Evolutionary conservation across 139 green algal species (phyloP).

Genomic region (Micractinium sp.): DNA sequence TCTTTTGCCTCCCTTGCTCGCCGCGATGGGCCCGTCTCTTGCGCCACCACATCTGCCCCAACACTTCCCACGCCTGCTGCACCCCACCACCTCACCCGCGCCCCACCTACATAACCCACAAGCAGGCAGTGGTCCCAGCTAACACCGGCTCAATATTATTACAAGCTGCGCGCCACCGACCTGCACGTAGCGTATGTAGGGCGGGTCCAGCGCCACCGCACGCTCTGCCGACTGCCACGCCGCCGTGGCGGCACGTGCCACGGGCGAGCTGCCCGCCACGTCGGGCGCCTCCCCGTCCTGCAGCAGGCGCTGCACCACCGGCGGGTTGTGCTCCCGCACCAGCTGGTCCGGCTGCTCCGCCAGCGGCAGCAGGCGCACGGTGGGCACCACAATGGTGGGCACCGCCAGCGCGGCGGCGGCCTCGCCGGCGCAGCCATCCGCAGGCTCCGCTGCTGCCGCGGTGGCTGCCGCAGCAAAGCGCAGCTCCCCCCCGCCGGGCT

Average conservation of each 20-base stretch:
- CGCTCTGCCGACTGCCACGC: constrained; percentile 21
- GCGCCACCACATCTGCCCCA: too few species aligned
- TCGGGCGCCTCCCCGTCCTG: background rate
- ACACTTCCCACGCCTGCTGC: too few species aligned
- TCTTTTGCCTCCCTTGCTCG: too few species aligned
- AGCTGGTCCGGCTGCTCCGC: constrained; percentile 31
- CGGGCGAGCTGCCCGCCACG: background rate
- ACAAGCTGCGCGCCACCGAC: too few species aligned
- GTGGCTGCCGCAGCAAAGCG: background rate
- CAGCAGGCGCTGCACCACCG: constrained; percentile 31
- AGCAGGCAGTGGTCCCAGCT: too few species aligned
- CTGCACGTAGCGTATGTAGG: constrained; percentile 51
- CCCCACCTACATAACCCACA: background rate
- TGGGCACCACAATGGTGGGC: constrained; percentile 37
- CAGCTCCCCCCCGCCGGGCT: background rate
- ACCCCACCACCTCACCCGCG: background rate
- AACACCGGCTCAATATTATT: too few species aligned
- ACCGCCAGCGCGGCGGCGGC: background rate
- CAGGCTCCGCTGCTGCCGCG: background rate
- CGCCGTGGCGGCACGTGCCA: background rate
- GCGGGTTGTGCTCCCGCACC: constrained; percentile 2
- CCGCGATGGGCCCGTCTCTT: too few species aligned
- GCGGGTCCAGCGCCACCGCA: constrained; percentile 30
- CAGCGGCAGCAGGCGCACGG: constrained; percentile 10
- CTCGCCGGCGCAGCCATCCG: background rate